Conservation (phyloP, 805 yeast genomes). For the Kazachstania viticola region DNA sequence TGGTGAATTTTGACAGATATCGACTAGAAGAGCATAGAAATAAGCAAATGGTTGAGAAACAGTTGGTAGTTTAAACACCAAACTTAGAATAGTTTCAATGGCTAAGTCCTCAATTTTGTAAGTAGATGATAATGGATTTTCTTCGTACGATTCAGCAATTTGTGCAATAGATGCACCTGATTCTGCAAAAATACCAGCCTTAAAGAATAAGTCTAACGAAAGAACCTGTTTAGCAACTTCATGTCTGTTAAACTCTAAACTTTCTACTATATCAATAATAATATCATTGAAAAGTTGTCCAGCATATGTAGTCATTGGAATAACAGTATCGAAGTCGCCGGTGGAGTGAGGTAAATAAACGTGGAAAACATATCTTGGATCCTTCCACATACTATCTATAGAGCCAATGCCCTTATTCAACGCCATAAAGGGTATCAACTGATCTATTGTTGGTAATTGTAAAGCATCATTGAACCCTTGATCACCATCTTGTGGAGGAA, state of each 20-base stretch:
- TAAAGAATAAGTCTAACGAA: constrained; percentile 61
- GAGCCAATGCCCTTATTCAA: constrained; percentile 33
- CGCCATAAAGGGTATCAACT: constrained; percentile 22
- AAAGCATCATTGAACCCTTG: constrained; percentile 26
- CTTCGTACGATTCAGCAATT: constrained; percentile 34
- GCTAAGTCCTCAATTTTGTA: constrained; percentile 90
- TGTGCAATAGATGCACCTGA: constrained; percentile 74
- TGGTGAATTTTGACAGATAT: constrained; percentile 75
- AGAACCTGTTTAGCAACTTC: constrained; percentile 79
- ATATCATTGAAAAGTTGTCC: constrained; percentile 66
- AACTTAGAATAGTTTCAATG: constrained; percentile 66
- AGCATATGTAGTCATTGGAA: constrained; percentile 38
- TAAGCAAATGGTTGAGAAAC: constrained; percentile 61
- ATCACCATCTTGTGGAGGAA: constrained; percentile 21
- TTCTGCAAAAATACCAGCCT: constrained; percentile 49
- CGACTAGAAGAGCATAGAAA: constrained; percentile 74
- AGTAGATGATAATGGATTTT: constrained; percentile 42
- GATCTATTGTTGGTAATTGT: constrained; percentile 29
- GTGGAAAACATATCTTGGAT: constrained; percentile 49
- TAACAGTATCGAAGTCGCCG: constrained; percentile 56
- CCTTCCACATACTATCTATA: constrained; percentile 57
- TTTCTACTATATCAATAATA: constrained; percentile 59
- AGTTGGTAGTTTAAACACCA: constrained; percentile 64
- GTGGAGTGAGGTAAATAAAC: constrained; percentile 41
- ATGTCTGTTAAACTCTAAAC: constrained; percentile 78